phyloP scores from a whole-genome alignment of 768 basidiomycete genomes.

The Lepiota brunneoincarnata region DNA sequence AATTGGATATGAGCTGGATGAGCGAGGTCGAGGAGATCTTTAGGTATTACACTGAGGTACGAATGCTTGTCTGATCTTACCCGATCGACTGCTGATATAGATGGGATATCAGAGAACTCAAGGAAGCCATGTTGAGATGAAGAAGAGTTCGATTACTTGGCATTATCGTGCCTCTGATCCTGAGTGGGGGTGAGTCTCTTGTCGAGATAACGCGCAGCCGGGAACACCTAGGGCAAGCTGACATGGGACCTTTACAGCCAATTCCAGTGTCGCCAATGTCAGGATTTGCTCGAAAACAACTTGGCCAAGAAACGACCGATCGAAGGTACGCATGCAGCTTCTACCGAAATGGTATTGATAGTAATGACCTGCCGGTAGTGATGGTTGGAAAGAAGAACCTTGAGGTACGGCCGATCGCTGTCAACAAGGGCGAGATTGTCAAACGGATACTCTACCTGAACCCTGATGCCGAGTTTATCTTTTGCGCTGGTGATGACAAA shows the following conservation, averaged over 20 bases:
- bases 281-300: constrained; percentile 94
- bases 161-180: constrained; percentile 93
- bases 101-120: constrained; percentile 64
- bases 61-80: constrained; percentile 16
- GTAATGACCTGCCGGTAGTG: constrained; percentile 40
- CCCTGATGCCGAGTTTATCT: constrained; percentile 92
- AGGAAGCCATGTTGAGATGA: constrained; percentile 93
- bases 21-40: constrained; percentile 93
- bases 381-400: constrained; percentile 98
- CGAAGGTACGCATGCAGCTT: constrained; percentile 56
- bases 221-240: too few relatives aligned
- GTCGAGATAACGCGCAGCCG: background rate
- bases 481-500: constrained; percentile 99
- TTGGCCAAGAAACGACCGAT: constrained; percentile 91
- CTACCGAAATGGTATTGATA: background rate
- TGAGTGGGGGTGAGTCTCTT: constrained; percentile 81
- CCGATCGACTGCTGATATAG: constrained; percentile 10
- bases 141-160: constrained; percentile 98
- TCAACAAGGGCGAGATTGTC: constrained; percentile 99
- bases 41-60: constrained; percentile 89
- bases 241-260: constrained; percentile 37
- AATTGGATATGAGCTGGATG: constrained; percentile 98
- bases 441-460: constrained; percentile 91
- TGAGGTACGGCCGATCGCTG: constrained; percentile 91
- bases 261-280: constrained; percentile 96